These are phyloP conservation scores for Colletotrichum echinochloae DNA, from an alignment of 2,329 filamentous ascomycete genomes.

Conservation along the genomic window DNA sequence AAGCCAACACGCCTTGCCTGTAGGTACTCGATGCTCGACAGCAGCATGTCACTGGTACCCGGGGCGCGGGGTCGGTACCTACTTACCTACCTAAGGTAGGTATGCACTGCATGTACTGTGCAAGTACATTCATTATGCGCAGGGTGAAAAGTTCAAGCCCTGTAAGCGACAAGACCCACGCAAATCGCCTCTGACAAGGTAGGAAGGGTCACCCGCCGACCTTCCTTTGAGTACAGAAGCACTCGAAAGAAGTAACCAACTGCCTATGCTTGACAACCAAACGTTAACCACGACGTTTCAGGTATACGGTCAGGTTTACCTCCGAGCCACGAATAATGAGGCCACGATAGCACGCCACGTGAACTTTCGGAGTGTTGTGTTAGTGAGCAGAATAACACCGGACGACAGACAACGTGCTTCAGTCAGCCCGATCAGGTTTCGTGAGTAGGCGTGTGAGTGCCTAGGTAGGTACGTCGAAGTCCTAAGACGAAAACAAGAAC, in stretches of 20 bases:
- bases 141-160: background rate
- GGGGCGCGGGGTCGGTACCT: too few relatives aligned
- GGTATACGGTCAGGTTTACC: background rate
- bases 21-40: background rate
- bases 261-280: background rate
- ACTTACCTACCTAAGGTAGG: too few relatives aligned
- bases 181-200: background rate
- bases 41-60: background rate
- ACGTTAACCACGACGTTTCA: background rate
- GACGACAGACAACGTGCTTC: background rate
- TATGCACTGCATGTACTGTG: background rate
- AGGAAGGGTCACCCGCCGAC: background rate
- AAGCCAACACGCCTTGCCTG: too few relatives aligned
- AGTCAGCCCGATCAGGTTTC: background rate
- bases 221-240: background rate
- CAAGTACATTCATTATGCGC: background rate
- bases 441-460: background rate
- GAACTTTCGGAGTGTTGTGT: background rate
- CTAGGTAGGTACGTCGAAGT: background rate
- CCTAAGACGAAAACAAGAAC: background rate
- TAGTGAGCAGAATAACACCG: background rate
- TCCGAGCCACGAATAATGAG: background rate
- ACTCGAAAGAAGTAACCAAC: background rate
- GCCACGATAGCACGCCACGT: background rate
- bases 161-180: background rate